phyloP scores from a whole-genome alignment of 345 rosid genomes.

The Boechera divaricarpa region DNA sequence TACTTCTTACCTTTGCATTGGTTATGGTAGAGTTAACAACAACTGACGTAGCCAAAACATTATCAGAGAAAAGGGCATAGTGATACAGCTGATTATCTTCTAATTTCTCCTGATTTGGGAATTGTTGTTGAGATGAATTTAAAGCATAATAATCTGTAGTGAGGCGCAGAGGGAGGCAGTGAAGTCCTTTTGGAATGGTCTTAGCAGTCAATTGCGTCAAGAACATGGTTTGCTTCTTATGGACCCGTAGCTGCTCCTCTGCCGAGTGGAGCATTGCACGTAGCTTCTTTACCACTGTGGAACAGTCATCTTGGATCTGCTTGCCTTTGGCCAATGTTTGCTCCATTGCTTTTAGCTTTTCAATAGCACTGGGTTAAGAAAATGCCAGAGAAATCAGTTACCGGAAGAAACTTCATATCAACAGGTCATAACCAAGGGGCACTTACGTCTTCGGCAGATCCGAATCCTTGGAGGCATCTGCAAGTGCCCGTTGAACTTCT shows the following conservation, averaged over 20 bases:
- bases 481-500: constrained; percentile 79
- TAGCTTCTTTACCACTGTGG: constrained; percentile 82
- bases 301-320: constrained; percentile 91
- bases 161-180: constrained; percentile 96
- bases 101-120: constrained; percentile 74
- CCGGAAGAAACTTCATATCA: neutral
- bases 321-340: constrained; percentile 80
- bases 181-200: constrained; percentile 96
- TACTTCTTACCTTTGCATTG: constrained; percentile 73
- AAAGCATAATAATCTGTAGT: constrained; percentile 75
- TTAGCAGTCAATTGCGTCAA: constrained; percentile 97
- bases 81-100: constrained; percentile 75
- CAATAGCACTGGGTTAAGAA: constrained; percentile 61
- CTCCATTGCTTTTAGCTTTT: constrained; percentile 86
- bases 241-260: constrained; percentile 95
- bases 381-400: constrained; percentile 24
- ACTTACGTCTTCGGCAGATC: constrained; percentile 81
- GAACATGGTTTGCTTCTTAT: constrained; percentile 90
- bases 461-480: constrained; percentile 77
- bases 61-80: constrained; percentile 95
- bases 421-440: constrained; percentile 5
- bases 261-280: constrained; percentile 97
- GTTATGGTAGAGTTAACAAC: constrained; percentile 89
- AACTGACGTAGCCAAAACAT: constrained; percentile 87
- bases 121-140: constrained; percentile 67